phyloP scores from a whole-genome alignment of 805 yeast genomes.

The Clavispora fructus region DNA sequence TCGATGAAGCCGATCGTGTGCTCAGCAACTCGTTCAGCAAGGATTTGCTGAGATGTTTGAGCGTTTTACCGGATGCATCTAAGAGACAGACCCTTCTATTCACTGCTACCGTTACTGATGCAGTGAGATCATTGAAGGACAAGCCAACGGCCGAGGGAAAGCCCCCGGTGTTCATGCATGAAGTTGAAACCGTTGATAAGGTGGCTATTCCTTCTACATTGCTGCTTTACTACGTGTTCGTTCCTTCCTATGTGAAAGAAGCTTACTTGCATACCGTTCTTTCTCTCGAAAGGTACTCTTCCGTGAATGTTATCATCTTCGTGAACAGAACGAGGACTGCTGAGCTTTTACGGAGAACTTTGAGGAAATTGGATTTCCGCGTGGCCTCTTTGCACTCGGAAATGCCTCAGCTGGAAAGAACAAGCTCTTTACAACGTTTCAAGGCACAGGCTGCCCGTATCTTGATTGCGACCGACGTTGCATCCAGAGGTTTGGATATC shows the following conservation, averaged over 20 bases:
- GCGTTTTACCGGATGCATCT: conserved; percentile 62
- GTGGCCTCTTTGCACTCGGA: conserved; percentile 92
- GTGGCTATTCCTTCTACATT: conserved; percentile 79
- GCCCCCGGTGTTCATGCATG: conserved; percentile 61
- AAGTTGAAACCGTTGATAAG: conserved; percentile 66
- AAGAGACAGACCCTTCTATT: conserved; percentile 84
- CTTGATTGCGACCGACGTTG: conserved; percentile 93
- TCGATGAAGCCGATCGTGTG: conserved; percentile 95
- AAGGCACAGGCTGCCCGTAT: conserved; percentile 93
- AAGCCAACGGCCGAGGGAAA: conserved; percentile 52
- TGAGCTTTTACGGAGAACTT: conserved; percentile 74
- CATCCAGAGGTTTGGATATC: conserved; percentile 94
- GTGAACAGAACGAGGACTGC: conserved; percentile 90
- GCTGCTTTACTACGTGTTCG: conserved; percentile 57
- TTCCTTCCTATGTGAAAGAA: conserved; percentile 87
- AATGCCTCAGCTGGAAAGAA: conserved; percentile 89
- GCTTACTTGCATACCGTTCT: conserved; percentile 74
- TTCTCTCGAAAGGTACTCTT: conserved; percentile 54
- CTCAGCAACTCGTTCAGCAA: conserved; percentile 78
- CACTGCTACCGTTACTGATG: conserved; percentile 94
- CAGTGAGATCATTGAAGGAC: conserved; percentile 75
- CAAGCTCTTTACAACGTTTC: conserved; percentile 86
- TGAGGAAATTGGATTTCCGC: conserved; percentile 66
- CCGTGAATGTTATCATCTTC: conserved; percentile 76
- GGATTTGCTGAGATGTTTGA: conserved; percentile 70